Conservation (phyloP, 1,139 yeast genomes). For the Meyerozyma guilliermondii region DNA sequence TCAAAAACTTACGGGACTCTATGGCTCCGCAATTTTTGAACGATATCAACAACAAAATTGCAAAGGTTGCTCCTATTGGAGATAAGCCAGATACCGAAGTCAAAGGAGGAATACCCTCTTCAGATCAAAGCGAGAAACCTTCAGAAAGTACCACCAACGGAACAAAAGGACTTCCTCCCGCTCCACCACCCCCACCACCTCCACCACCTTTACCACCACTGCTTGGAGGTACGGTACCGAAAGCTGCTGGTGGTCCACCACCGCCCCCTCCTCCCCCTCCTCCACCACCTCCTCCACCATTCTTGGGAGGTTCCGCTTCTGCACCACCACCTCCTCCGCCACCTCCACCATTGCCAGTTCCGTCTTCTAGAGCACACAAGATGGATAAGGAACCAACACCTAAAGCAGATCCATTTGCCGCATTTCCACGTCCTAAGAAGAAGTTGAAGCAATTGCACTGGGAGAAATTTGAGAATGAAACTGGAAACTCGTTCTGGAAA, state of each 20-base stretch:
- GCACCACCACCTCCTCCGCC: slow-evolving; percentile 22
- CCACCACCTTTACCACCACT: slow-evolving; percentile 13
- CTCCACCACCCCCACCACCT: slow-evolving; percentile 17
- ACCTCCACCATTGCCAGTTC: slow-evolving; percentile 18
- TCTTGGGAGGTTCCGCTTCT: slow-evolving; percentile 12
- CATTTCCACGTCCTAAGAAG: slow-evolving; percentile 69
- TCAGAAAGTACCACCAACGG: not conserved
- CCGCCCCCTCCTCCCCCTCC: slow-evolving; percentile 14
- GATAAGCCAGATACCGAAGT: slow-evolving; percentile 4
- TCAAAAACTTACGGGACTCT: slow-evolving; percentile 26
- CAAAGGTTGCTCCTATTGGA: slow-evolving; percentile 29
- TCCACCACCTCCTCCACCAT: slow-evolving; percentile 19
- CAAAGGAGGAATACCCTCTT: slow-evolving; percentile 2
- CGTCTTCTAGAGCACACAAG: slow-evolving; percentile 9
- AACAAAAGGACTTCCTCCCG: slow-evolving; percentile 6
- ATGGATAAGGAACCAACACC: slow-evolving; percentile 5
- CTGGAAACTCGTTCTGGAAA: slow-evolving; percentile 66
- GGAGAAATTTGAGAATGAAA: slow-evolving; percentile 64
- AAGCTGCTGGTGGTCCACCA: slow-evolving; percentile 3
- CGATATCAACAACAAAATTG: slow-evolving; percentile 53
- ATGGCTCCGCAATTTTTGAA: slow-evolving; percentile 53
- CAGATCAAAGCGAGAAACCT: slow-evolving; percentile 3
- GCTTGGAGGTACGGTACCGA: slow-evolving; percentile 7
- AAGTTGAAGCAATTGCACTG: slow-evolving; percentile 79
- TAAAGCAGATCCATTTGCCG: slow-evolving; percentile 42